Percentiles rank a stretch among this genome's conserved stretches.
Evolutionary conservation across 1,284 basidiomycete genomes (phyloP).

Genomic region (Irpex sp.): DNA sequence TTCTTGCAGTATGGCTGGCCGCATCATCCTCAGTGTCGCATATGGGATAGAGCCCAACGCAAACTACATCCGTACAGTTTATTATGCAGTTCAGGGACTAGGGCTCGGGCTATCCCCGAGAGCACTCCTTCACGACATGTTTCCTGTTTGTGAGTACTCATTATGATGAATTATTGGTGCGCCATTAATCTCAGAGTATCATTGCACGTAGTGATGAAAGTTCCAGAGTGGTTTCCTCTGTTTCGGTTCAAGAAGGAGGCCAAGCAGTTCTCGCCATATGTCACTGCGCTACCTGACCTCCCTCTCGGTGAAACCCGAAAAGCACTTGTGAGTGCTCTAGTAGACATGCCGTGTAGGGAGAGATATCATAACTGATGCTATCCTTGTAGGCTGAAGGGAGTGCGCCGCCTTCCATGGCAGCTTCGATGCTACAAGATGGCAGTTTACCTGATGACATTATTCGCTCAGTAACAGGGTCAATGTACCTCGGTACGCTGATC

Average conservation of each 20-base stretch:
- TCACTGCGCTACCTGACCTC: not conserved
- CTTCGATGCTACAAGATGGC: not conserved
- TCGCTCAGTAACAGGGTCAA: slow-evolving; percentile 11
- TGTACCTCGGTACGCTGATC: slow-evolving; percentile 14
- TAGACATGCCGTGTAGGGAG: not conserved
- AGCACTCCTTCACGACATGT: slow-evolving; percentile 16
- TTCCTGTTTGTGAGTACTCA: slow-evolving; percentile 20
- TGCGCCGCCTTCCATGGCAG: not conserved
- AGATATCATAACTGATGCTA: not conserved
- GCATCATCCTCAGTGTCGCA: slow-evolving; percentile 20
- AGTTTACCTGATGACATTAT: slow-evolving; percentile 12
- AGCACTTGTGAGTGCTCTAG: not conserved
- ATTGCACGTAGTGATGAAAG: not conserved
- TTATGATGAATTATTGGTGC: slow-evolving; percentile 2
- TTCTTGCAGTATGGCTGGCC: slow-evolving; percentile 17
- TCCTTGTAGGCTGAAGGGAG: not conserved
- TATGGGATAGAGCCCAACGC: slow-evolving; percentile 23
- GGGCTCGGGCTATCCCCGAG: not conserved
- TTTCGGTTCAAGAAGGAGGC: not conserved
- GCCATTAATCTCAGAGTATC: not conserved
- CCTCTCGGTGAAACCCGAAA: not conserved
- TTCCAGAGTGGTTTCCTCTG: not conserved
- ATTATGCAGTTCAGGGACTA: not conserved
- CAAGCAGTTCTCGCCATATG: not conserved
- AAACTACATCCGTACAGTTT: slow-evolving; percentile 10